A percentile compares a stretch with the other conserved stretches of the same genome.
Evolutionary conservation across 306 rosid genomes (phyloP).

Genomic region (Pterocarpus macrocarpus): DNA sequence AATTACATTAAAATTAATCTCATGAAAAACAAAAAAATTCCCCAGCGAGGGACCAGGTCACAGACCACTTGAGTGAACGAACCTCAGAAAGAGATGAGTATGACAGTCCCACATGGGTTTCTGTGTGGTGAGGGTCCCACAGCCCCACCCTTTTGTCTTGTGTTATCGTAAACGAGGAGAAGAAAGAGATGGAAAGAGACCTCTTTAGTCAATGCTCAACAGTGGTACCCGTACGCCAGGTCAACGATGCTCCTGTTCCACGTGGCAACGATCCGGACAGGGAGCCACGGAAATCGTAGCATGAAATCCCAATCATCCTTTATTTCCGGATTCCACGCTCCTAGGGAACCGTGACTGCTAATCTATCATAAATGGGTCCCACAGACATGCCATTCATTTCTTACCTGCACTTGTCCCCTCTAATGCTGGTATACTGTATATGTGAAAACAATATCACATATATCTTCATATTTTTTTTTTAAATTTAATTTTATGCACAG

Average conservation of each 20-base stretch:
- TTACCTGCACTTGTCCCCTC: background rate
- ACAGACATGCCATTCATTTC: slow-evolving; percentile 21
- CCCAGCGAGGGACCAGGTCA: background rate
- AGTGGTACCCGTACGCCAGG: background rate
- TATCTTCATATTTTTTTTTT: no score
- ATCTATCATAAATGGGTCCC: background rate
- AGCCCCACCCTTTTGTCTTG: background rate
- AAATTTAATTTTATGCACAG: no score
- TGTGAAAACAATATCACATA: no score
- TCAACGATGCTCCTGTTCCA: slow-evolving; percentile 36
- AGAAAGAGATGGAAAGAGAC: slow-evolving; percentile 18
- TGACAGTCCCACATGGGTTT: slow-evolving; percentile 49
- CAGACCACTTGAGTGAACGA: background rate
- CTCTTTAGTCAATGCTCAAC: background rate
- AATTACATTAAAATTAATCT: no score
- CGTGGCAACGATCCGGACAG: slow-evolving; percentile 36
- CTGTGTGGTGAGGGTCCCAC: slow-evolving; percentile 9
- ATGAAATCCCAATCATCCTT: background rate
- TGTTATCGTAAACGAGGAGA: background rate
- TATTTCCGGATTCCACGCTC: slow-evolving; percentile 30
- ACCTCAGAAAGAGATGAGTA: background rate
- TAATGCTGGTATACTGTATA: no score
- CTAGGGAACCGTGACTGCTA: slow-evolving; percentile 31
- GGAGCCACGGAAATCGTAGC: slow-evolving; percentile 21
- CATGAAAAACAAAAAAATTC: no score